A percentile compares a stretch with the other conserved stretches of the same genome.
Evolutionary conservation across 2,329 filamentous ascomycete genomes (phyloP).

Genomic region (Colletotrichum salicis): DNA sequence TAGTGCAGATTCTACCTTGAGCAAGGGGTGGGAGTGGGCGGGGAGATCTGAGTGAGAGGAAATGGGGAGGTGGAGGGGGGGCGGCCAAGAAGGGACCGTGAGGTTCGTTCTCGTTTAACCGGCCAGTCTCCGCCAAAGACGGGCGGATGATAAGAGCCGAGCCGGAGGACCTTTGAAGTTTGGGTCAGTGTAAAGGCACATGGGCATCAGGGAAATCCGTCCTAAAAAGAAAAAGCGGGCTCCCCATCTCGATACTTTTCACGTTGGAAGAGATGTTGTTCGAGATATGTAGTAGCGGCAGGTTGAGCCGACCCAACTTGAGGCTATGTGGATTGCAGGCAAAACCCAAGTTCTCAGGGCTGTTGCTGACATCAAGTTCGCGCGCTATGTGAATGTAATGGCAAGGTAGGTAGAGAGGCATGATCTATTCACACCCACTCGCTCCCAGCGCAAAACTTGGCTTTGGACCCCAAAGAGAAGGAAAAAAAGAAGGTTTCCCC

Average conservation of each 20-base stretch:
- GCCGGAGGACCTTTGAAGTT: neutral
- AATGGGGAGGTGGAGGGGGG: neutral
- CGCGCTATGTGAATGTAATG: too few relatives aligned
- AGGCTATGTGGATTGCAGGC: neutral
- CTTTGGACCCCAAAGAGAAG: neutral
- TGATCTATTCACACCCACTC: neutral
- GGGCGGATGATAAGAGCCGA: slow-evolving; percentile 1
- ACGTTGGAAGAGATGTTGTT: neutral
- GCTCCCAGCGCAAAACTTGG: neutral
- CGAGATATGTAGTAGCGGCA: neutral
- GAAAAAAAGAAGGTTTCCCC: neutral
- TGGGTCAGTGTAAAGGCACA: neutral
- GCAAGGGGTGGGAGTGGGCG: too few relatives aligned
- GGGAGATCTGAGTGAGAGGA: neutral
- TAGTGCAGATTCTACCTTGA: too few relatives aligned
- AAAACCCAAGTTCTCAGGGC: neutral
- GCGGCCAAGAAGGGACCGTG: neutral
- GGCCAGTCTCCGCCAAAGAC: neutral
- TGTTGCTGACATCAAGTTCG: neutral
- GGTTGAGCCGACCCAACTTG: neutral
- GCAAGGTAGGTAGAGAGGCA: too few relatives aligned
- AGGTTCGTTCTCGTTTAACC: neutral
- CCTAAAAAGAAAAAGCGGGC: neutral
- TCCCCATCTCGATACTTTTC: neutral
- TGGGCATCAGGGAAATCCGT: neutral